Percentiles rank a stretch among this genome's conserved stretches.
These are phyloP conservation scores for Psilocybe azurescens DNA, from an alignment of 768 basidiomycete species.

Conservation along the genomic window DNA sequence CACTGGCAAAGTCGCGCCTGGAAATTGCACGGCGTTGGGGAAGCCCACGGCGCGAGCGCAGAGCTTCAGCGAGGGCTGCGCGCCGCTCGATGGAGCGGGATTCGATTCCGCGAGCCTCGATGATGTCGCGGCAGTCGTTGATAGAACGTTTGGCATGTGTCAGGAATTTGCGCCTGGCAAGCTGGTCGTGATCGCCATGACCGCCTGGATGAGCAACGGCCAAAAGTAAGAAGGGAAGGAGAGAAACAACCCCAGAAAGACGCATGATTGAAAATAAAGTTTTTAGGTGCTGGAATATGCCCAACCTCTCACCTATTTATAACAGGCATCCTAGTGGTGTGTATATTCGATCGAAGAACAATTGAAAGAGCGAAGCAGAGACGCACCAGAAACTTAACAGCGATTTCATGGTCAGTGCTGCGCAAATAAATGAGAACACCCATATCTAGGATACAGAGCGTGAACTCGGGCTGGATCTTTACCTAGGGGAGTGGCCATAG, in stretches of 20 bases:
- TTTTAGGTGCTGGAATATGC: background rate
- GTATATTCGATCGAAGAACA: background rate
- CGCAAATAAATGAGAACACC: too few species aligned
- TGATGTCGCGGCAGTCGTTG: background rate
- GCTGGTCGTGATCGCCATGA: background rate
- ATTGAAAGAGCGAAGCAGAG: background rate
- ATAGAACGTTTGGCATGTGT: too few species aligned
- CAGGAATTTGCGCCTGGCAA: too few species aligned
- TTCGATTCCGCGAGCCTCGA: constrained; percentile 1
- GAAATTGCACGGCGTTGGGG: background rate
- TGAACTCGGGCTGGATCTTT: too few species aligned
- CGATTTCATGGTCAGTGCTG: too few species aligned
- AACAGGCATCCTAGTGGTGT: background rate
- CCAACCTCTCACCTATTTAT: background rate
- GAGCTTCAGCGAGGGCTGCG: background rate
- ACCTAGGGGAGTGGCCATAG: too few species aligned
- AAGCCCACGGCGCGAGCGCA: too few species aligned
- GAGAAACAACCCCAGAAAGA: background rate
- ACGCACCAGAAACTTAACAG: too few species aligned
- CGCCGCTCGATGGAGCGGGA: constrained; percentile 1
- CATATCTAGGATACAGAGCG: too few species aligned
- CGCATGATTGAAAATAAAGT: background rate
- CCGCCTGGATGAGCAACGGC: background rate
- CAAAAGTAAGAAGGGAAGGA: background rate
- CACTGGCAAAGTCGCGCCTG: constrained; percentile 5